Conservation (phyloP, 495 filamentous ascomycete genomes). For the Copromyces sp. region DNA sequence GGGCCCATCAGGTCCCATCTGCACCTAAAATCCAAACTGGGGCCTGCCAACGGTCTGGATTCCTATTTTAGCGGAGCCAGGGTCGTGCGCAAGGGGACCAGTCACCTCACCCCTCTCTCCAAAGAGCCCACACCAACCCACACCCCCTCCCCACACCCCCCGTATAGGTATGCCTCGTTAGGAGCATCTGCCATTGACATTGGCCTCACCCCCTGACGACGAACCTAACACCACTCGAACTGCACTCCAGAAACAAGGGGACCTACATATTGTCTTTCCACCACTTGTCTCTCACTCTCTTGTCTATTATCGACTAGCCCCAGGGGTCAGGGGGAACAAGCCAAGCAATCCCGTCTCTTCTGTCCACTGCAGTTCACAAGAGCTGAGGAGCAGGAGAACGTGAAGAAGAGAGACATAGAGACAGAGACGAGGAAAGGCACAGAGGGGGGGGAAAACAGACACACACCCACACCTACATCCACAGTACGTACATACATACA, state of each 20-base stretch:
- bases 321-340: neutral
- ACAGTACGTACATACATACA: neutral
- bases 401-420: neutral
- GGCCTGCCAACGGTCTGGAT: slow-evolving; percentile 11
- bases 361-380: neutral
- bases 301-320: neutral
- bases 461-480: neutral
- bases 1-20: neutral
- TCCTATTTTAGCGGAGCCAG: slow-evolving; percentile 8
- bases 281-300: neutral
- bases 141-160: neutral
- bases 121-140: neutral
- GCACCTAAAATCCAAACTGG: neutral
- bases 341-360: neutral
- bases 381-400: neutral
- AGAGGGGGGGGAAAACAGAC: neutral
- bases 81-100: slow-evolving; percentile 18
- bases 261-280: neutral
- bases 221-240: neutral
- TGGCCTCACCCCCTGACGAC: neutral
- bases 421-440: neutral
- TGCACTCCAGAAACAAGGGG: slow-evolving; percentile 1
- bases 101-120: neutral
- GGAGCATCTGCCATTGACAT: neutral
- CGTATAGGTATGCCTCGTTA: neutral